These are phyloP conservation scores for Ophiostoma novo-ulmi DNA, from an alignment of 2,329 filamentous ascomycete species.

Conservation along the genomic window DNA sequence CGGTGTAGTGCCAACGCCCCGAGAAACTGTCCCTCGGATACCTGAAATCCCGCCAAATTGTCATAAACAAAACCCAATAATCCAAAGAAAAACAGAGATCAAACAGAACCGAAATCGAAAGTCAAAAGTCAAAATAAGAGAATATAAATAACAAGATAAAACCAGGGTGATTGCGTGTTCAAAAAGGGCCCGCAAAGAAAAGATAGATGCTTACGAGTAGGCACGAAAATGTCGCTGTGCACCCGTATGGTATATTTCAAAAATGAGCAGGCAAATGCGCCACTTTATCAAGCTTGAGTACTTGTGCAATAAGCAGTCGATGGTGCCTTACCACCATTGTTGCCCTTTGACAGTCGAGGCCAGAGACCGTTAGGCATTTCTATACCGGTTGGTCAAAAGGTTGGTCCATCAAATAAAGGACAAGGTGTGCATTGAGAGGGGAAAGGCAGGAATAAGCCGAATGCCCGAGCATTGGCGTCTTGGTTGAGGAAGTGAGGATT, in stretches of 20 bases:
- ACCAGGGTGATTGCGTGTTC: neutral
- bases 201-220: constrained; percentile 29
- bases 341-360: neutral
- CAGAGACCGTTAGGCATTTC: constrained; percentile 16
- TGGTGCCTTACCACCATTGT: neutral
- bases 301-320: neutral
- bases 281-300: neutral
- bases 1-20: neutral
- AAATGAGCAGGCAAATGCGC: neutral
- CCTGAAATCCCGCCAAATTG: neutral
- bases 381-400: constrained; percentile 20
- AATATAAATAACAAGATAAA: neutral
- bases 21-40: constrained; percentile 2
- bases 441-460: neutral
- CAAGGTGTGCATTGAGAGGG: neutral
- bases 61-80: constrained; percentile 7
- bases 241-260: neutral
- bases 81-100: neutral
- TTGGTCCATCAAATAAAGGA: constrained; percentile 4
- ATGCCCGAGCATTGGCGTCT: neutral
- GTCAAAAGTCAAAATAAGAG: neutral
- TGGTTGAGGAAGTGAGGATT: neutral
- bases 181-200: neutral
- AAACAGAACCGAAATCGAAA: neutral
- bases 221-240: neutral